Evolutionary conservation across 176 grass and related monocot genomes (phyloP), one percentile per base, ranked within the genome.

Genomic region (Cenchrus purpureus): DNA sequence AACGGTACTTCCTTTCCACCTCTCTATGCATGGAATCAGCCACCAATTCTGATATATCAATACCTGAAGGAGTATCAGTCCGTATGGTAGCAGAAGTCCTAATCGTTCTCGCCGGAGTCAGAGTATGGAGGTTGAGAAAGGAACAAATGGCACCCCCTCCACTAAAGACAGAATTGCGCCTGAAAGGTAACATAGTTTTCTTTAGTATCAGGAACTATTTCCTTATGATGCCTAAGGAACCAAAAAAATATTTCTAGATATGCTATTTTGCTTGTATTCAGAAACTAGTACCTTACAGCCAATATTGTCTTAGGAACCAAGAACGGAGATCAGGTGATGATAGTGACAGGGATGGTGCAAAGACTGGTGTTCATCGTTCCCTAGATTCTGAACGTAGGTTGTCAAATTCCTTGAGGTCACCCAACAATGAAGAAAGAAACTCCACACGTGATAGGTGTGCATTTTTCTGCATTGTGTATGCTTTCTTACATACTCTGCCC

Each of bases 61-160:
- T 76, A 44, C 53, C 60, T 96, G 52, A 72, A 92, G 94, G 84
- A 90, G 86, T 78, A 76, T 25, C 29, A 97, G 90, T 89, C 94
- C 90, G 53, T 42, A 83, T 72, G 76, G 11, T 80, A 91, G 71
- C 32, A 76, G 28, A 63, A 98, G 96, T 74, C 91, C 95, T 49
- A 68, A 90, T 83, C 89, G 12, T 28, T 74, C 88, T 65, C 73
- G n/a, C 66, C 73, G 85, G 68, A 93, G 71, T 83, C 69, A 16
- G 61, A 95, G 85, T 82, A 90, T 85, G 62, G 91, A 95, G 29
- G 66, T 42, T 20, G 85, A 90, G 54, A 91, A 84, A 46, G 85
- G 62, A 73, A 88, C 75, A 29, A 91, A 92, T 66, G 89, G 87
- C 4, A 40, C 49, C 12, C 66, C 45, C 15, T 69, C 77, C 71